phyloP scores from a whole-genome alignment of 805 yeast genomes.

The Ogataea populi-albae region DNA sequence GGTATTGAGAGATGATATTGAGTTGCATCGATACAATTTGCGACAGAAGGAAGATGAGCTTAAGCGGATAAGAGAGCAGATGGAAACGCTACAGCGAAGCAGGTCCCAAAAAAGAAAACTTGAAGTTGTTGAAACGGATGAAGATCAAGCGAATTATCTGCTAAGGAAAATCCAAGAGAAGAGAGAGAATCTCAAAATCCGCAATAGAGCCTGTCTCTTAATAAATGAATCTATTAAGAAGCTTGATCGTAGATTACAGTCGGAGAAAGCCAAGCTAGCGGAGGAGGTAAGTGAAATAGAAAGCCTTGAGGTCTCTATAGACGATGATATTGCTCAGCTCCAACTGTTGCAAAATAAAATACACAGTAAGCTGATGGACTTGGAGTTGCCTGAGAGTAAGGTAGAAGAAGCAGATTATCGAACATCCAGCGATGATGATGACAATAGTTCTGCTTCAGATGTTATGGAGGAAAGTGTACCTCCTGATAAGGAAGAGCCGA shows the following conservation, averaged over 20 bases:
- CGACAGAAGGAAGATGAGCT: constrained; percentile 19
- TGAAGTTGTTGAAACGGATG: background rate
- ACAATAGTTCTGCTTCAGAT: constrained; percentile 6
- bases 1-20: constrained; percentile 3
- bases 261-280: constrained; percentile 12
- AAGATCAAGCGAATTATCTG: constrained; percentile 1
- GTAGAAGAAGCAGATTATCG: constrained; percentile 7
- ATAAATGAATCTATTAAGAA: constrained; percentile 14
- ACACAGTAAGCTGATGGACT: background rate
- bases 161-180: constrained; percentile 7
- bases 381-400: constrained; percentile 6
- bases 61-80: constrained; percentile 18
- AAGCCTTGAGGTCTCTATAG: constrained; percentile 9
- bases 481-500: background rate
- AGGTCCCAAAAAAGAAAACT: background rate
- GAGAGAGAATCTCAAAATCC: constrained; percentile 5
- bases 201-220: constrained; percentile 9
- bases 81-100: constrained; percentile 12
- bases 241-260: constrained; percentile 8
- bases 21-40: constrained; percentile 4
- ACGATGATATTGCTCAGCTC: constrained; percentile 4
- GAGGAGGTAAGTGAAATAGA: constrained; percentile 9
- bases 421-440: constrained; percentile 6
- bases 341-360: constrained; percentile 1
- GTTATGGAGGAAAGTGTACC: constrained; percentile 14